Conservation (phyloP, 495 filamentous ascomycete species). For the Aspergillus avenaceus region DNA sequence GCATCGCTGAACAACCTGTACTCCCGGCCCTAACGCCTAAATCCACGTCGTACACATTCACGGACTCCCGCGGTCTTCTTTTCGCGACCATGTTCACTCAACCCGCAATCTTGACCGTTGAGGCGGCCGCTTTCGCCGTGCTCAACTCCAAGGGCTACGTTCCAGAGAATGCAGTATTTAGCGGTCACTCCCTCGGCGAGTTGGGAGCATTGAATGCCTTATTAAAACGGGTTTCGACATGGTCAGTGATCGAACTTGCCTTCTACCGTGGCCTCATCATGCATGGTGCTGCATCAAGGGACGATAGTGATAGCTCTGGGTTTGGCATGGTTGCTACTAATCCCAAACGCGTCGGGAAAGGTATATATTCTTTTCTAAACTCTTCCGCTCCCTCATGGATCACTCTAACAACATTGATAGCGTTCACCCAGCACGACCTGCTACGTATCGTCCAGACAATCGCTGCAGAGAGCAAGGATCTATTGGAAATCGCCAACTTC, state of each 20-base stretch:
- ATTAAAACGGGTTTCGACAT: slow-evolving; percentile 98
- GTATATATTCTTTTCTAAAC: background rate
- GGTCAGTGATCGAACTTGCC: slow-evolving; percentile 93
- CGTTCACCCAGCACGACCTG: slow-evolving; percentile 93
- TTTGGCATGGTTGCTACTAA: slow-evolving; percentile 99
- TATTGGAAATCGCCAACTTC: slow-evolving; percentile 98
- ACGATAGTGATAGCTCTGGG: slow-evolving; percentile 85
- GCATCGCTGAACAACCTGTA: slow-evolving; percentile 87
- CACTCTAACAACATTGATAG: too few relatives aligned
- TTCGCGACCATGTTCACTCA: slow-evolving; percentile 99
- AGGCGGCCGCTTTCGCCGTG: slow-evolving; percentile 98
- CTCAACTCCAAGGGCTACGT: slow-evolving; percentile 96
- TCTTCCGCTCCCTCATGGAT: slow-evolving; percentile 40
- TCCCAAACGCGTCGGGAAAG: slow-evolving; percentile 58
- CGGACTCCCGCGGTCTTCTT: slow-evolving; percentile 59
- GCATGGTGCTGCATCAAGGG: slow-evolving; percentile 98
- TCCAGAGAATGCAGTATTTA: slow-evolving; percentile 92
- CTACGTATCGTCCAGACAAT: slow-evolving; percentile 94
- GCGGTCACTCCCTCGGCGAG: slow-evolving; percentile 97
- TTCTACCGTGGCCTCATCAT: slow-evolving; percentile 99
- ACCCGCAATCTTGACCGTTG: slow-evolving; percentile 94
- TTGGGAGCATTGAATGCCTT: slow-evolving; percentile 93
- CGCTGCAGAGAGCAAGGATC: slow-evolving; percentile 85
- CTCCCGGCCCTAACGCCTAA: slow-evolving; percentile 90
- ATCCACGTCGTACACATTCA: background rate